These are phyloP conservation scores for Alectoria sarmentosa DNA, from an alignment of 495 filamentous ascomycete genomes.

Conservation along the genomic window DNA sequence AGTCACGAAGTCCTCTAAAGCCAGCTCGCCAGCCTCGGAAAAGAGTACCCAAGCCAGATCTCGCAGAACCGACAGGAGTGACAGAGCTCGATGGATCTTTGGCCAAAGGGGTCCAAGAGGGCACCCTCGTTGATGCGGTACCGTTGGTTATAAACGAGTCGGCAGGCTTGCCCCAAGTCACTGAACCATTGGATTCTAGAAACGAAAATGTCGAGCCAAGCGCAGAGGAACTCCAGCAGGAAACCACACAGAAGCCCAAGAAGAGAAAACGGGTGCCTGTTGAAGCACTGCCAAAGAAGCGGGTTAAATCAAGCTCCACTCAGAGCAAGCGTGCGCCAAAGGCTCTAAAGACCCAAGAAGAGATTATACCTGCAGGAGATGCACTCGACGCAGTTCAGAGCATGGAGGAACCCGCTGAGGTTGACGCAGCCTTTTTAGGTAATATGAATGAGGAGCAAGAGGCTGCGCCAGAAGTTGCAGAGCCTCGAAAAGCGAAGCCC, in stretches of 20 bases:
- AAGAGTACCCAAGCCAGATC: neutral
- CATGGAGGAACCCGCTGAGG: neutral
- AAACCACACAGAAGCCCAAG: neutral
- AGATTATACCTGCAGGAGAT: neutral
- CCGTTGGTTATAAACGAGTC: neutral
- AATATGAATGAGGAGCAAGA: neutral
- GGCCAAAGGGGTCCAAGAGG: neutral
- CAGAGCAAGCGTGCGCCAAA: neutral
- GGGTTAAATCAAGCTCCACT: neutral
- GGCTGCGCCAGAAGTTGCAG: neutral
- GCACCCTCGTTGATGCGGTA: neutral
- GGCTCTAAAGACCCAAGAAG: neutral
- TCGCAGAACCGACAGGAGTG: neutral
- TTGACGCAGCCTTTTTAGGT: neutral
- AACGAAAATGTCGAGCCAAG: neutral
- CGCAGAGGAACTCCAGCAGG: neutral
- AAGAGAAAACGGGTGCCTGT: constrained; percentile 9
- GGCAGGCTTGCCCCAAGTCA: neutral
- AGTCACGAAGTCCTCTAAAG: neutral
- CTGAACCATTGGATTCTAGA: neutral
- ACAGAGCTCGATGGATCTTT: neutral
- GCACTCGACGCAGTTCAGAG: neutral
- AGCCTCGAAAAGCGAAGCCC: constrained; percentile 2
- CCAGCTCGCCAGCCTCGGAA: neutral
- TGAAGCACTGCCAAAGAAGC: constrained; percentile 11